Evolutionary conservation across 345 rosid genomes (phyloP), one percentile per base, ranked within the genome.

Genomic region (Excoecaria cochinchinensis): DNA sequence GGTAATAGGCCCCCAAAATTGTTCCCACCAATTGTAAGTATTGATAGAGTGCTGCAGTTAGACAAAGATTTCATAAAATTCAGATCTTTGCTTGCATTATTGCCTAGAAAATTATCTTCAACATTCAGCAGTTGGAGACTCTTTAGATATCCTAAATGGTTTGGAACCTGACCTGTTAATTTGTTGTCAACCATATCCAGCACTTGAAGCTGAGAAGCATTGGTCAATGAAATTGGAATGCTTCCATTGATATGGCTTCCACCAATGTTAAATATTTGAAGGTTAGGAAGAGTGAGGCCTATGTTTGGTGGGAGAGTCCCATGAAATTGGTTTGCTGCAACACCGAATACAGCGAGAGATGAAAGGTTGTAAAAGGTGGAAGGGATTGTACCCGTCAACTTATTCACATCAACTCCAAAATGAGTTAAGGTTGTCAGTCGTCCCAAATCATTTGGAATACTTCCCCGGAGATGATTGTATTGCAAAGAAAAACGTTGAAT

Each of bases 1-100:
- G 81, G 77, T 31, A 31, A 31, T 31, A 31, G 31, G 31, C 31
- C 31, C 31, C 73, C 64, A 36, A 83, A 80, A 53, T 69, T 51
- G 58, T 71, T 83, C 0, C 1, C 3, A 44, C 0, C 0, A 10
- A 77, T 5, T 17, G 0, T 0, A 10, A 80, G 0, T 0, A 0
- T 0, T 48, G 53, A 0, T 10, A 80, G 61, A 8, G 24, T 67
- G 21, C 39, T 77, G 44, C 61, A 71, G 13, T 77, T 80, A 22
- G 21, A 46, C 14, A 71, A 21, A 53, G 73, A 44, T 48, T 11
- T 47, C 0, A 81, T 3, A 42, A 81, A 78, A 17, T 59, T 63
- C 13, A 84, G n/a, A 50, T 78, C 81, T 63, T 36, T 46, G 38
- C 22, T 63, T 38, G 46, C 38, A 46, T 63, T 63, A 36, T 16